Evolutionary conservation across 495 filamentous ascomycete genomes (phyloP).

Genomic region (Aspergillus incahuasiensis): DNA sequence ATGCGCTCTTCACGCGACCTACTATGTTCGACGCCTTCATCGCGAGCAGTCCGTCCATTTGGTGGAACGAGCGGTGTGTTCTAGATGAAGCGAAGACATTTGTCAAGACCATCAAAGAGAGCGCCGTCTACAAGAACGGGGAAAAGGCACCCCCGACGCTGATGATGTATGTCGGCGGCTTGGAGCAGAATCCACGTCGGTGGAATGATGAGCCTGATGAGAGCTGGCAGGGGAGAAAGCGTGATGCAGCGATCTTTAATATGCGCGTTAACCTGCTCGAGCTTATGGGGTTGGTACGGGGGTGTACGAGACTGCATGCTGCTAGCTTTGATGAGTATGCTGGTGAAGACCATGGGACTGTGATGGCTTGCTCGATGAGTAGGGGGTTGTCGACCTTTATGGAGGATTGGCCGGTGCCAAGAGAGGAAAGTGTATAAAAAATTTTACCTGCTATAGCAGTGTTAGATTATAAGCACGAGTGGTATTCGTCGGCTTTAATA

Average conservation of each 20-base stretch:
- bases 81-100: slow-evolving; percentile 16
- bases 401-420: slow-evolving; percentile 20
- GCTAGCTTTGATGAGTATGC: slow-evolving; percentile 30
- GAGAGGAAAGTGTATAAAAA: neutral
- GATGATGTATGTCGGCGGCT: slow-evolving; percentile 16
- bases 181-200: slow-evolving; percentile 40
- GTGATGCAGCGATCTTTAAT: slow-evolving; percentile 38
- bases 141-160: slow-evolving; percentile 11
- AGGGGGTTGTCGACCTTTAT: slow-evolving; percentile 22
- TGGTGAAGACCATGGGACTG: slow-evolving; percentile 24
- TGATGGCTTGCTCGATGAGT: slow-evolving; percentile 22
- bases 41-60: slow-evolving; percentile 24
- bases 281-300: slow-evolving; percentile 9
- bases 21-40: slow-evolving; percentile 22
- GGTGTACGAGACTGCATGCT: slow-evolving; percentile 27
- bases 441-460: too few species aligned
- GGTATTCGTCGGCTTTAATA: too few species aligned
- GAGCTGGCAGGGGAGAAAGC: slow-evolving; percentile 39
- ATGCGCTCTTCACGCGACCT: slow-evolving; percentile 24
- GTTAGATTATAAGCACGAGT: too few species aligned
- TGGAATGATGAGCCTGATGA: slow-evolving; percentile 23
- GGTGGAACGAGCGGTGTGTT: slow-evolving; percentile 23
- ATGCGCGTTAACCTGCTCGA: slow-evolving; percentile 37
- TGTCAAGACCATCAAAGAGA: slow-evolving; percentile 3
- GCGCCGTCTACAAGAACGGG: neutral